Percentiles rank a stretch among this genome's conserved stretches.
Conservation (phyloP, 331 rosid species). For the Malus hybrid region DNA sequence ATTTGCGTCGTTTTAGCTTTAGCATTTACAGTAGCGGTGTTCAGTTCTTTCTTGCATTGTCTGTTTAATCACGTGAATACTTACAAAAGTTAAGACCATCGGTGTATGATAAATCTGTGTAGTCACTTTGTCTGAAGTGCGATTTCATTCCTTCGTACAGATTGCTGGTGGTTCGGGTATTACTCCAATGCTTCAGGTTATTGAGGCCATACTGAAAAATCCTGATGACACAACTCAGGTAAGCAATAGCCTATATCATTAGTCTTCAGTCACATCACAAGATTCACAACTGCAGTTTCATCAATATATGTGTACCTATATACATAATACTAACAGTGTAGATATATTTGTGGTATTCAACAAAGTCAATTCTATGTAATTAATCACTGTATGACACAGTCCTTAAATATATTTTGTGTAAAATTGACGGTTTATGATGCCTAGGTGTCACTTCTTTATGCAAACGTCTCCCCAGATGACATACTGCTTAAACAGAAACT, state of each 20-base stretch:
- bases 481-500: conserved; percentile 90
- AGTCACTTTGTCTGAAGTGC: not conserved
- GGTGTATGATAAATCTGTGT: not conserved
- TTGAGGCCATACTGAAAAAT: conserved; percentile 87
- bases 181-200: conserved; percentile 92
- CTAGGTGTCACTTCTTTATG: conserved; percentile 75
- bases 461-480: conserved; percentile 84
- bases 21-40: not conserved
- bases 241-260: conserved; percentile 19
- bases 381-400: not conserved
- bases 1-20: not conserved
- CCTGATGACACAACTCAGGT: conserved; percentile 87
- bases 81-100: not conserved
- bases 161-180: conserved; percentile 91
- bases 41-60: not conserved
- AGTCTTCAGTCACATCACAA: not conserved
- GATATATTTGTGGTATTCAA: not conserved
- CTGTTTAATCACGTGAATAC: not conserved
- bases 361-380: not conserved
- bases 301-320: not conserved
- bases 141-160: conserved; percentile 30
- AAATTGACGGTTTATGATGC: conserved; percentile 15
- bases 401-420: not conserved
- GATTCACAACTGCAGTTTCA: not conserved
- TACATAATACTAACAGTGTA: not conserved